Conservation (phyloP, 2,329 filamentous ascomycete genomes). For the Davidsoniella virescens region DNA sequence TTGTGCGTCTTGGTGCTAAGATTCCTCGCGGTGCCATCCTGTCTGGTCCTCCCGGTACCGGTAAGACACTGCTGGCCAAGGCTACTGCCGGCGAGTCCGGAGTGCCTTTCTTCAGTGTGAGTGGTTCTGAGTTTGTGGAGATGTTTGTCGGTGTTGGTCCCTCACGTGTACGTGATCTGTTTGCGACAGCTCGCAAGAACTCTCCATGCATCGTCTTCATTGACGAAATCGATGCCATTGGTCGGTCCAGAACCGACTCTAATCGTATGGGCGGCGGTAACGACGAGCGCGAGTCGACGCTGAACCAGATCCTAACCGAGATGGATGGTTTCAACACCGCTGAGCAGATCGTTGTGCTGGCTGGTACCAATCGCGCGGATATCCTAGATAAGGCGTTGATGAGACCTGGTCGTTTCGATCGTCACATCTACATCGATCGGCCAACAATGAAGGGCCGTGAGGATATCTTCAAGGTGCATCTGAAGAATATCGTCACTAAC, state of each 20-base stretch:
- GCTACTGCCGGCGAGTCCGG: constrained; percentile 93
- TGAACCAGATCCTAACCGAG: constrained; percentile 96
- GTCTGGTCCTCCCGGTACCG: constrained; percentile 92
- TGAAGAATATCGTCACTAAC: constrained; percentile 84
- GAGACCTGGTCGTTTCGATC: constrained; percentile 90
- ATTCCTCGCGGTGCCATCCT: constrained; percentile 94
- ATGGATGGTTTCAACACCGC: constrained; percentile 99
- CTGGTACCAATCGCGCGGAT: constrained; percentile 90
- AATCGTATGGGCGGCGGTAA: constrained; percentile 65
- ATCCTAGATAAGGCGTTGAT: constrained; percentile 90
- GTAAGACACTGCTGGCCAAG: constrained; percentile 94
- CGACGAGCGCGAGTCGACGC: constrained; percentile 88
- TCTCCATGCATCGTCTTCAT: constrained; percentile 99
- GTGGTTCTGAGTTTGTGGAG: constrained; percentile 96
- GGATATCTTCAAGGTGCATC: constrained; percentile 89
- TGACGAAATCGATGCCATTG: constrained; percentile 96
- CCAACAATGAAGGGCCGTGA: constrained; percentile 94
- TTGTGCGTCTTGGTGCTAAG: constrained; percentile 89
- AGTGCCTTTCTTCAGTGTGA: constrained; percentile 96
- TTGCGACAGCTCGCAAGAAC: constrained; percentile 86
- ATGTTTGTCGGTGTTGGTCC: constrained; percentile 99
- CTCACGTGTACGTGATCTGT: constrained; percentile 85
- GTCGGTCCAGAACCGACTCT: constrained; percentile 70
- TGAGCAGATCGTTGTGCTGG: constrained; percentile 90
- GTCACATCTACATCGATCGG: constrained; percentile 86